Evolutionary conservation across 1,284 basidiomycete genomes (phyloP), one percentile per base, ranked within the genome.

Genomic region (Cryptococcus sp.): DNA sequence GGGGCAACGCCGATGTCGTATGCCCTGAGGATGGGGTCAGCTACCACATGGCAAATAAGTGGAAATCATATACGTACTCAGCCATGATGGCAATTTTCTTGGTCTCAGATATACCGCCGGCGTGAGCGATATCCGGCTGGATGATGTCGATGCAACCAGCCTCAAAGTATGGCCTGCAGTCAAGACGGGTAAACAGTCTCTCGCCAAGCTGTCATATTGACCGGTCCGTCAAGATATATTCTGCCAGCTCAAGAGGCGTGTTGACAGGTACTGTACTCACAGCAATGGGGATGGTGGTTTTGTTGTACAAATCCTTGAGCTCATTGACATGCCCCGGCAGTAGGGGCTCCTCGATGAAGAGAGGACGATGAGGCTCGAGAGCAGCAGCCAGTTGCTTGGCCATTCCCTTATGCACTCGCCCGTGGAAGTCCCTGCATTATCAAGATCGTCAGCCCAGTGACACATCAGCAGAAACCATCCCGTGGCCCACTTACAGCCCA

Each of bases 281-380:
- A 44, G 78, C 79, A 43, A 80, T 79, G 18, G 79, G 79, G 49
- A 80, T 80, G n/a, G 72, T 75, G 7, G 77, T 79, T 64, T 79
- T 74, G 53, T 72, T 73, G 63, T 80, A 79, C 48, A 80, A 66
- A 56, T 78, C 76, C 62, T 78, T 77, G 55, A 79, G 66, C 69
- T 80, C 79, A 50, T 75, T 72, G 48, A 77, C 72, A 50, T 78
- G 74, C 7, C 77, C 78, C 3, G 79, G 78, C 2, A 87, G 83
- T 40, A 89, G 83, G 0, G 86, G 85, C 65, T 88, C 87, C 79
- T 89, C 87, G 64, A 88, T 87, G 72, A 89, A 89, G 18, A 89
- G 72, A 0, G 86, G 85, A 35, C 81, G 79, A 53, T 85, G 79
- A 7, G 84, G 84, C 62, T 87, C 86, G 4, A 89, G 80, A 3